Conservation (phyloP, 371 early-diverging fungal species). For the Choanephora cucurbitarum region DNA sequence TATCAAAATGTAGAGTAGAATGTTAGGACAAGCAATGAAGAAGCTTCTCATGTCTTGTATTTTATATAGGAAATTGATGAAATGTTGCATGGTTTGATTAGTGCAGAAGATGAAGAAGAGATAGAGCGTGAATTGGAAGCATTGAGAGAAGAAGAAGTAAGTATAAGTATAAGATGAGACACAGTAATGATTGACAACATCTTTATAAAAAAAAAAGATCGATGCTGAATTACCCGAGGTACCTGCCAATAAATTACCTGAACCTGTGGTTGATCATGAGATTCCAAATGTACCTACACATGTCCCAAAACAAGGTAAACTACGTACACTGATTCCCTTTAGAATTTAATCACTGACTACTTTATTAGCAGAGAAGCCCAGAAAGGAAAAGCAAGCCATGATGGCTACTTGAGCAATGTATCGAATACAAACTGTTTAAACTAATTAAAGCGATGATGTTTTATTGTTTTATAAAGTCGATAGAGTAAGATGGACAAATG, state of each 20-base stretch:
- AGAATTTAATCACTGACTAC: too few relatives aligned
- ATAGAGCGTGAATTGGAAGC: slow-evolving; percentile 78
- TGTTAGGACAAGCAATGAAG: too few relatives aligned
- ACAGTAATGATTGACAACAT: too few relatives aligned
- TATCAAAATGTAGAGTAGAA: slow-evolving; percentile 92
- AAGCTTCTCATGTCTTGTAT: too few relatives aligned
- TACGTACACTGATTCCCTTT: slow-evolving; percentile 11
- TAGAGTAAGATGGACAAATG: too few relatives aligned
- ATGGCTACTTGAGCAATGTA: slow-evolving; percentile 17
- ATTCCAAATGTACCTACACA: slow-evolving; percentile 45
- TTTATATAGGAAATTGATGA: slow-evolving; percentile 88
- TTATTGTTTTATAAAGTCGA: too few relatives aligned
- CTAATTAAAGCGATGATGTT: too few relatives aligned
- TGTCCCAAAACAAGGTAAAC: slow-evolving; percentile 10
- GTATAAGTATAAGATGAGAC: neutral
- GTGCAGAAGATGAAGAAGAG: slow-evolving; percentile 85
- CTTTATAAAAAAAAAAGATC: too few relatives aligned
- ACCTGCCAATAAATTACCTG: slow-evolving; percentile 31
- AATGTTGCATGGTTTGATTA: slow-evolving; percentile 67
- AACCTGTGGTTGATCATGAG: slow-evolving; percentile 9
- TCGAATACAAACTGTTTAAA: too few relatives aligned
- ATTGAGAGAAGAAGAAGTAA: slow-evolving; percentile 52
- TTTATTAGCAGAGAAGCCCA: slow-evolving; percentile 12
- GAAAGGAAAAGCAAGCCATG: slow-evolving; percentile 25
- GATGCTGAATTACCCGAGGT: slow-evolving; percentile 40